Evolutionary conservation across 805 yeast genomes (phyloP), one percentile per base, ranked within the genome.

Genomic region (Pichia gijzeniarum): DNA sequence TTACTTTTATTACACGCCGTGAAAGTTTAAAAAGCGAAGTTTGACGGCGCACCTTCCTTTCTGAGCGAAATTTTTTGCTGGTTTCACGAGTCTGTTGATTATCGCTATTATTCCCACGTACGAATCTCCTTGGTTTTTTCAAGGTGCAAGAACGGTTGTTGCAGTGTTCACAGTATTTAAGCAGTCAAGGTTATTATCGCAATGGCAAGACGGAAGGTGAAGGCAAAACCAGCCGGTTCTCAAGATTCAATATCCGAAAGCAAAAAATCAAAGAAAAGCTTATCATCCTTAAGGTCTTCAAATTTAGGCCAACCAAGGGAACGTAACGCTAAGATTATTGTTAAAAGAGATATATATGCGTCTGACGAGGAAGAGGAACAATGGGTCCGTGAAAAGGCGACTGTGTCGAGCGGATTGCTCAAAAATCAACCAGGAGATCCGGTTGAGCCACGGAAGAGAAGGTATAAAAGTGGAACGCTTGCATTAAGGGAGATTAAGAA

Each of bases 401-500:
- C 42, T 3, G 21, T 20, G 3, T 32, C 41, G 7, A 45, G 44
- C 17, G 79, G 76, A 10, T 57, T 71, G 20, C 56, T 62, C 53
- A 64, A 73, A 56, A 76, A 76, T 45, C 69, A 68, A 46, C 82
- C 82, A 1, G 82, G 82, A 0, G 81, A 76, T 53, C 78, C 80
- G 19, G 55, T 71, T 59, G 46, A 52, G 43, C 40, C 60, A 36
- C 53, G 56, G 40, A 51, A 58, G 55, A 58, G 70, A 47, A 65
- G 74, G 53, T 79, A 74, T 53, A 73, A 70, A 42, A 85, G 87
- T 1, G 88, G 89, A 14, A 77, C 81, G 0, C 63, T 68, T 19
- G 91, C 91, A 1, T 61, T 83, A 27, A 65, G 79, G 53, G 90
- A 85, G 55, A 84, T 85, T 19, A 68, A 86, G 45, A 73, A 72